Conservation (phyloP, 73 alveolate genomes). For the Paramecium primaurelia region DNA sequence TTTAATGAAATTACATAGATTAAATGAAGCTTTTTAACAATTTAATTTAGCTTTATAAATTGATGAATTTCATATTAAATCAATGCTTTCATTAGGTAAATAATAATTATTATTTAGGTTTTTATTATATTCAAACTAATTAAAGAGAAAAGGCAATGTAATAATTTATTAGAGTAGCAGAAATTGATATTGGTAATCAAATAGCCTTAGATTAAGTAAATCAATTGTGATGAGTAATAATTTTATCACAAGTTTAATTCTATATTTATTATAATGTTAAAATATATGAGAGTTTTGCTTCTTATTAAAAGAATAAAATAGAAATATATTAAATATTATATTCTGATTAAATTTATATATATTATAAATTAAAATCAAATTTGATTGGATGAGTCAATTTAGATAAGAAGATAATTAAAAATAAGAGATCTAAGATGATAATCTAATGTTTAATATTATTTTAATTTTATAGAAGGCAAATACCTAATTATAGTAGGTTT, state of each 20-base stretch:
- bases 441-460: neutral
- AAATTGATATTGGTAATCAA: neutral
- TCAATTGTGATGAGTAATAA: no score
- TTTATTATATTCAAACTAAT: neutral
- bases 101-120: neutral
- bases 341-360: neutral
- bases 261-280: no score
- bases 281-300: no score
- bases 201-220: no score
- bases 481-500: slow-evolving; percentile 68
- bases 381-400: slow-evolving; percentile 1
- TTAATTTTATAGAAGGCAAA: neutral
- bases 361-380: neutral
- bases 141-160: neutral
- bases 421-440: slow-evolving; percentile 33
- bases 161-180: neutral
- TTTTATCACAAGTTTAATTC: no score
- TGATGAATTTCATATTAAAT: neutral
- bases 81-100: neutral
- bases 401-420: neutral
- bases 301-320: neutral
- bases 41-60: neutral
- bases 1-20: neutral
- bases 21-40: neutral
- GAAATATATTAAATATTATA: neutral